phyloP scores from a whole-genome alignment of 148 eudicot species.

The Vaccinium vitisidaea region DNA sequence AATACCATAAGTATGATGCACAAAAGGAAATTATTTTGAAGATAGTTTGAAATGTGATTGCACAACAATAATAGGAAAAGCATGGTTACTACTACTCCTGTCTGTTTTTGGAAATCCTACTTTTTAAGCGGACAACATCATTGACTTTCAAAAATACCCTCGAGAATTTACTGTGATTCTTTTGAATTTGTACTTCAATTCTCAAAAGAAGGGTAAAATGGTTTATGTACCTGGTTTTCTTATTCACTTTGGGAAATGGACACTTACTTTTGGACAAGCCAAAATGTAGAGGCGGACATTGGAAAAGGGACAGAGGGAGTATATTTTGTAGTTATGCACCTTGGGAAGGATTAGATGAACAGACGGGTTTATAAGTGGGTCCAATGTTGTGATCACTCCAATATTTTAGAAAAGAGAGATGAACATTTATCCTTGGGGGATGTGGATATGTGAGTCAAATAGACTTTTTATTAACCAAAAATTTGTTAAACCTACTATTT shows the following conservation, averaged over 20 bases:
- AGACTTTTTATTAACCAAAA: no score
- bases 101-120: neutral
- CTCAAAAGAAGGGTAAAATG: neutral
- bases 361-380: neutral
- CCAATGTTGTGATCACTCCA: neutral
- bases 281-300: neutral
- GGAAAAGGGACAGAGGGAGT: neutral
- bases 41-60: neutral
- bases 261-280: neutral
- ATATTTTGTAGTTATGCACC: neutral
- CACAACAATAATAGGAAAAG: neutral
- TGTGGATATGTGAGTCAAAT: neutral
- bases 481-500: neutral
- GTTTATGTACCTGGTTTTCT: neutral
- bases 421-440: neutral
- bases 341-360: neutral
- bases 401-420: neutral
- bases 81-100: neutral
- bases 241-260: neutral
- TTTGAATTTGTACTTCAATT: neutral
- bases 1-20: neutral
- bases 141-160: neutral
- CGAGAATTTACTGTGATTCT: neutral
- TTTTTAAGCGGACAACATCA: neutral
- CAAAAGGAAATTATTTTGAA: neutral